Evolutionary conservation across 108 stramenopile genomes (phyloP).

Genomic region (Mayamaea pseudoterrestris): DNA sequence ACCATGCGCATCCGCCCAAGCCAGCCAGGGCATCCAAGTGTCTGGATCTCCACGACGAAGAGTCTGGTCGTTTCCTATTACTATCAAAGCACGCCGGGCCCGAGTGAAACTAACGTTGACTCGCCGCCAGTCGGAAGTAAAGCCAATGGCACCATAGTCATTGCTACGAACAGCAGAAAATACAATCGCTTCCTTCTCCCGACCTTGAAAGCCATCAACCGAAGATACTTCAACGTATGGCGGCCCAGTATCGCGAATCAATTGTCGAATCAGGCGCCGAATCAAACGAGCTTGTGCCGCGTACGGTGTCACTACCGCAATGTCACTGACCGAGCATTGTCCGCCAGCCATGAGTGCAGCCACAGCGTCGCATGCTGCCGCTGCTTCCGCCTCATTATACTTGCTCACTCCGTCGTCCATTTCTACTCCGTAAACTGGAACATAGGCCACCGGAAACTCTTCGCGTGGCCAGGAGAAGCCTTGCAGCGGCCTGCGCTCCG

Average conservation of each 20-base stretch:
- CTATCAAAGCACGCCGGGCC: conserved; percentile 84
- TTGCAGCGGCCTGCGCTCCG: conserved; percentile 70
- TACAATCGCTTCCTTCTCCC: conserved; percentile 97
- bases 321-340: conserved; percentile 71
- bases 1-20: conserved; percentile 85
- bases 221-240: conserved; percentile 90
- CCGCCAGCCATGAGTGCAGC: conserved; percentile 70
- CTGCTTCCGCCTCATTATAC: conserved; percentile 90
- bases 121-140: conserved; percentile 94
- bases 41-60: conserved; percentile 79
- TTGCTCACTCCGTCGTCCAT: conserved; percentile 87
- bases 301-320: conserved; percentile 98
- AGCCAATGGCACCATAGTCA: conserved; percentile 87
- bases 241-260: conserved; percentile 46
- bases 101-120: conserved; percentile 99
- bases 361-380: conserved; percentile 78
- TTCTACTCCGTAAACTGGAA: conserved; percentile 71
- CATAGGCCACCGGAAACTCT: conserved; percentile 83
- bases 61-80: conserved; percentile 88
- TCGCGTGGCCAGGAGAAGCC: conserved; percentile 89
- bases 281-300: conserved; percentile 95
- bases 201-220: conserved; percentile 98
- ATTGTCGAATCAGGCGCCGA: conserved; percentile 56
- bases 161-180: conserved; percentile 96
- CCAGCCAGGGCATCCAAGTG: conserved; percentile 81